These are phyloP conservation scores for Calocybe gambosa DNA, from an alignment of 1,284 basidiomycete genomes.

Conservation along the genomic window DNA sequence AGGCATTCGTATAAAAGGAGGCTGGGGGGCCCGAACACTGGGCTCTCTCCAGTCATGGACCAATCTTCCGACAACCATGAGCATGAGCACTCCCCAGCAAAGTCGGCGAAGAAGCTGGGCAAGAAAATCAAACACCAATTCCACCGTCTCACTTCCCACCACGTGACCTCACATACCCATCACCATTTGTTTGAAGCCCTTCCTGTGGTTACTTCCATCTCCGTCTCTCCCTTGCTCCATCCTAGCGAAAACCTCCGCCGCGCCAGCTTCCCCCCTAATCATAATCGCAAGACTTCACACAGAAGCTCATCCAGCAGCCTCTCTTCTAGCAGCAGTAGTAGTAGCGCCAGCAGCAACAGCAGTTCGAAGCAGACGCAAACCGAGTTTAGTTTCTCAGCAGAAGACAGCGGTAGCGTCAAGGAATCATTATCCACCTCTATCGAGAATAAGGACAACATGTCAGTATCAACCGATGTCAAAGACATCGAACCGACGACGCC, in stretches of 20 bases:
- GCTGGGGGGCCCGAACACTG: neutral
- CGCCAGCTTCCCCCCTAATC: conserved; percentile 2
- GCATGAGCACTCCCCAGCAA: conserved; percentile 7
- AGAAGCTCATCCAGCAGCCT: conserved; percentile 5
- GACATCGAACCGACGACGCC: neutral
- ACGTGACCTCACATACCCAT: conserved; percentile 8
- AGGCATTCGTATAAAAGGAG: conserved; percentile 10
- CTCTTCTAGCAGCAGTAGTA: conserved; percentile 14
- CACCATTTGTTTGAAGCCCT: conserved; percentile 12
- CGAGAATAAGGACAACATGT: conserved; percentile 5
- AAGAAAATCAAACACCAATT: conserved; percentile 17
- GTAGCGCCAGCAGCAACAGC: conserved; percentile 15
- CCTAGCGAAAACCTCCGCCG: conserved; percentile 4
- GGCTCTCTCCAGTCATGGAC: conserved; percentile 7
- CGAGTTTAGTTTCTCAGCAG: neutral
- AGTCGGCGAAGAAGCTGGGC: conserved; percentile 17
- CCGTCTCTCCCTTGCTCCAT: conserved; percentile 15
- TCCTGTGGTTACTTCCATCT: conserved; percentile 17
- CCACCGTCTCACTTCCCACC: conserved; percentile 11
- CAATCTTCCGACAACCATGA: conserved; percentile 2
- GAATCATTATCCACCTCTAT: conserved; percentile 11
- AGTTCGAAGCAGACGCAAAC: conserved; percentile 1
- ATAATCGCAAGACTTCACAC: neutral
- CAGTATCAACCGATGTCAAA: neutral
- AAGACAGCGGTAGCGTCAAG: no score